phyloP scores from a whole-genome alignment of 2,329 filamentous ascomycete genomes.

The Colletotrichum filicis region DNA sequence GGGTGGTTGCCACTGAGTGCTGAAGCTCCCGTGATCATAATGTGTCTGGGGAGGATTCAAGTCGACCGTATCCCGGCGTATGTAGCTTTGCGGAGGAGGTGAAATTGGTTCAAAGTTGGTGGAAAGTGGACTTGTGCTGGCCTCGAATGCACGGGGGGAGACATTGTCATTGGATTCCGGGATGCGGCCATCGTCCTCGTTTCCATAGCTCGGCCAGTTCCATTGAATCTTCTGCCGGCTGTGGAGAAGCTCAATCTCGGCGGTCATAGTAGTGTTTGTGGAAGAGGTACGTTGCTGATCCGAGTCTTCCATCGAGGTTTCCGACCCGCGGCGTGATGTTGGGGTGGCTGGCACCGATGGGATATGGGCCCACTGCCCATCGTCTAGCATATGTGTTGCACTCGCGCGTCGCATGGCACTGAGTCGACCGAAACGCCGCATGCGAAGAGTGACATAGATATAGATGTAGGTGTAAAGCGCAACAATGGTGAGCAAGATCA shows the following conservation, averaged over 20 bases:
- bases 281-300: slow-evolving; percentile 29
- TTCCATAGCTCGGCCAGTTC: slow-evolving; percentile 34
- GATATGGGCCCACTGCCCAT: slow-evolving; percentile 19
- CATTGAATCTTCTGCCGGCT: slow-evolving; percentile 33
- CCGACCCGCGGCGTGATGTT: slow-evolving; percentile 36
- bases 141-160: not conserved
- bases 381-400: slow-evolving; percentile 15
- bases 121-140: slow-evolving; percentile 23
- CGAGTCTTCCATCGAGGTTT: slow-evolving; percentile 30
- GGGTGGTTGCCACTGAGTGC: slow-evolving; percentile 25
- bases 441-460: slow-evolving; percentile 66
- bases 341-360: slow-evolving; percentile 42
- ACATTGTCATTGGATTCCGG: slow-evolving; percentile 8
- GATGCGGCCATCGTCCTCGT: slow-evolving; percentile 20
- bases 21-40: slow-evolving; percentile 3
- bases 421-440: slow-evolving; percentile 50
- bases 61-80: slow-evolving; percentile 30
- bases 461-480: slow-evolving; percentile 77
- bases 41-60: not conserved
- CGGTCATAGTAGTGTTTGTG: slow-evolving; percentile 18
- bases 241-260: slow-evolving; percentile 30
- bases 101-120: slow-evolving; percentile 27
- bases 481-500: slow-evolving; percentile 73
- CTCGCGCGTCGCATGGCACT: slow-evolving; percentile 26
- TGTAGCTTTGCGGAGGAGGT: slow-evolving; percentile 28